Evolutionary conservation across 768 basidiomycete species (phyloP).

Genomic region (Leccinum subgranulosum): DNA sequence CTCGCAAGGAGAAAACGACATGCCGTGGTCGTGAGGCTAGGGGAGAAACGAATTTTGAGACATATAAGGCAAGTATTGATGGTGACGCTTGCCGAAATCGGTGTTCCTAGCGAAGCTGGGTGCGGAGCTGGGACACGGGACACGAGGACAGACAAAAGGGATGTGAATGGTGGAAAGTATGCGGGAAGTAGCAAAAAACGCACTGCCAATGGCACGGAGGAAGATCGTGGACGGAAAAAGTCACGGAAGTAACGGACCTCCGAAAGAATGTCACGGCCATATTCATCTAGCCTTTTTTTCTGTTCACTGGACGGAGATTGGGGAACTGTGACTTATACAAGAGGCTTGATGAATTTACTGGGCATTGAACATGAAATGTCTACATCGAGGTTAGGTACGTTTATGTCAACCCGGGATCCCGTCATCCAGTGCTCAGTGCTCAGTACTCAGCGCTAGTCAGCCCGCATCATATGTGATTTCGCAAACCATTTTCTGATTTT

Average conservation of each 20-base stretch:
- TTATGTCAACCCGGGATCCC: background rate
- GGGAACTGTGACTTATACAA: background rate
- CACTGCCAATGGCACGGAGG: constrained; percentile 2
- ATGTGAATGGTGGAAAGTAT: background rate
- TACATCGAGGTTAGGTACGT: background rate
- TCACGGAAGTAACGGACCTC: constrained; percentile 13
- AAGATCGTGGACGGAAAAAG: constrained; percentile 16
- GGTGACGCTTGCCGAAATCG: constrained; percentile 5
- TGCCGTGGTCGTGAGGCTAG: constrained; percentile 71
- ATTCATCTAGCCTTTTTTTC: background rate
- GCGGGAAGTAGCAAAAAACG: constrained; percentile 14
- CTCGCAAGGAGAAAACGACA: constrained; percentile 48
- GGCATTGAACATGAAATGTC: background rate
- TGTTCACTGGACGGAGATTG: background rate
- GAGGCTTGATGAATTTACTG: background rate
- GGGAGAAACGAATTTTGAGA: constrained; percentile 71
- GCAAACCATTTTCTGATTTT: background rate
- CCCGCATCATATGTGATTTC: background rate
- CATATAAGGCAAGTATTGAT: constrained; percentile 20
- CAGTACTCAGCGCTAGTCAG: too few relatives aligned
- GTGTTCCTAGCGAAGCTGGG: background rate
- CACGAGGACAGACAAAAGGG: background rate
- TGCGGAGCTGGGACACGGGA: background rate
- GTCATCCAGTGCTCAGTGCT: background rate
- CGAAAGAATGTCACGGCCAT: background rate